Base-by-base conservation (phyloP, 176 grass and related monocot genomes). In the Tuctoria greenei region DNA sequence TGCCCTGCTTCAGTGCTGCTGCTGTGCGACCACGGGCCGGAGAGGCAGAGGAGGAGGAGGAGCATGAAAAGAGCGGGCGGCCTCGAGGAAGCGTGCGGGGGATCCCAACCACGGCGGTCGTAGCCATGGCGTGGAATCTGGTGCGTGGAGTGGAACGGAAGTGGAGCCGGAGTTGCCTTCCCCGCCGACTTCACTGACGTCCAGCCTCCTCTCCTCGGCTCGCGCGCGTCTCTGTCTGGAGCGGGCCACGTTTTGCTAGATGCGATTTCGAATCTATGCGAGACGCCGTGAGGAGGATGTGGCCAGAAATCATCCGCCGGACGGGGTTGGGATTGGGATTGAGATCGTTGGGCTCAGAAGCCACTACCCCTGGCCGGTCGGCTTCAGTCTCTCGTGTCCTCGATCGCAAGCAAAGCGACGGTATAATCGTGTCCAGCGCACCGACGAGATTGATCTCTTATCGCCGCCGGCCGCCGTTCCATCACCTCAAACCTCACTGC, bases 41-140 rank as follows among this genome's bases (percentile, higher is more conserved):
- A 15, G 25, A 23, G 10, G 41, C 23, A 27, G 54, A 46, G 59
- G 45, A 46, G 2, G 12, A 46, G 44, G n/a, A 16, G 24, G 73
- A 21, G 31, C 17, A 12, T 10, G 78, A 23, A 44, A 49, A 20
- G 26, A 13, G 26, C 57, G 4, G 59, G 45, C 58, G 28, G 17
- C 69, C 23, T 64, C 36, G 83, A 13, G 60, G 44, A 75, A n/a
- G 43, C 71, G 63, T 36, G 56, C 55, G 24, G 24, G 71, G 23
- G 14, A 86, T 3, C 77, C 51, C 54, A 50, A 61, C 55, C 69
- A 34, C 8, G 58, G 69, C 18, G 66, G 42, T 16, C 16, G 49
- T 36, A 21, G 83, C 76, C 83, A 80, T 86, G 83, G 61, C n/a
- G 7, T 21, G 55, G 26, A 76, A 5, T 11, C 28, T 28, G 14